A percentile compares a stretch with the other conserved stretches of the same genome.
Conservation (phyloP, 2,329 filamentous ascomycete species). For the Fusarium sp. region DNA sequence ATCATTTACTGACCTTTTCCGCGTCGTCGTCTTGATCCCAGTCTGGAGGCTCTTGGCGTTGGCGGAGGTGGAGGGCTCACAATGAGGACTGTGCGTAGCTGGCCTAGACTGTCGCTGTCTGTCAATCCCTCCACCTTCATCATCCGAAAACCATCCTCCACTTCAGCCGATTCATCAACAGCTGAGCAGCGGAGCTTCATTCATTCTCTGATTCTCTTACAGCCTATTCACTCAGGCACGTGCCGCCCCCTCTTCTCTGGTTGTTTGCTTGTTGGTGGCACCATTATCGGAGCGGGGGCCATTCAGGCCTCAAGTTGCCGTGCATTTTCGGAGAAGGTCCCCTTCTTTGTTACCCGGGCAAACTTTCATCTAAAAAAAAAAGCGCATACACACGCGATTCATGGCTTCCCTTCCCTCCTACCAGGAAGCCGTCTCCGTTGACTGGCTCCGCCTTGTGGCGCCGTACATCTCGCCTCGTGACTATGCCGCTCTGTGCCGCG, state of each 20-base stretch:
- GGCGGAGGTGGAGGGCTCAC: background rate
- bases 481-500: slow-evolving; percentile 61
- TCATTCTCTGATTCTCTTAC: background rate
- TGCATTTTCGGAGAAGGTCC: background rate
- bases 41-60: background rate
- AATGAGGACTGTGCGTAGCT: slow-evolving; percentile 16
- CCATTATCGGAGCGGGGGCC: background rate
- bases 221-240: background rate
- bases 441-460: slow-evolving; percentile 63
- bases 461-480: slow-evolving; percentile 56
- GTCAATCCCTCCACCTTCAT: background rate
- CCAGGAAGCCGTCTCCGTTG: slow-evolving; percentile 57
- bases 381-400: background rate
- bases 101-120: no score
- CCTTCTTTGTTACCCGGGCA: background rate
- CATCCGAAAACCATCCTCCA: slow-evolving; percentile 12
- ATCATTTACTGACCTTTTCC: background rate
- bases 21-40: background rate
- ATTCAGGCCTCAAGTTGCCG: background rate
- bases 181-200: slow-evolving; percentile 24
- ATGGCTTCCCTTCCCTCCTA: slow-evolving; percentile 63
- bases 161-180: background rate
- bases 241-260: background rate
- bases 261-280: background rate
- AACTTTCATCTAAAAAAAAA: background rate